phyloP scores from a whole-genome alignment of 208 protist genomes.

The Leishmania guyanensis region DNA sequence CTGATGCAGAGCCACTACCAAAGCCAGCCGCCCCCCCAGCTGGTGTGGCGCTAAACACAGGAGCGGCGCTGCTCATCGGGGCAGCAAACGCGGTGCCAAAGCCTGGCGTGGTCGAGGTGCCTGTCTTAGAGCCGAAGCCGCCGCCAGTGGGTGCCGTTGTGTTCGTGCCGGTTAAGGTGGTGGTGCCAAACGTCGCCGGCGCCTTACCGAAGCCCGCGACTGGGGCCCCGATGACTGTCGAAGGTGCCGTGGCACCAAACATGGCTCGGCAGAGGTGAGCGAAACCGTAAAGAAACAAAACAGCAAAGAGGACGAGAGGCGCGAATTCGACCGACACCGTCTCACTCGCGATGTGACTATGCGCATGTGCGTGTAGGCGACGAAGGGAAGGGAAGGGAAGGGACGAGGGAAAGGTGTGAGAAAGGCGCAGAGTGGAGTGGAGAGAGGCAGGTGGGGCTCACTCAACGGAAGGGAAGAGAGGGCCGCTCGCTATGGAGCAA shows the following conservation, averaged over 20 bases:
- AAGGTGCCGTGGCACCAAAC: constrained; percentile 16
- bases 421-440: background rate
- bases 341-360: background rate
- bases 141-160: background rate
- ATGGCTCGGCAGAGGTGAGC: background rate
- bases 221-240: constrained; percentile 1
- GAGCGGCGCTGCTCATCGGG: background rate
- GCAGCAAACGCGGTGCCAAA: background rate
- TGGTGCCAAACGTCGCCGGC: constrained; percentile 19
- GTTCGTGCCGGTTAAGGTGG: constrained; percentile 10
- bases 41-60: background rate
- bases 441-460: background rate
- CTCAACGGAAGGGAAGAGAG: background rate
- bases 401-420: background rate
- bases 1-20: background rate
- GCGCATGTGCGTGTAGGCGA: background rate
- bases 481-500: background rate
- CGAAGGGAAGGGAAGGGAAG: background rate
- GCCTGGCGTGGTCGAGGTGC: background rate
- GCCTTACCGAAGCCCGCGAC: constrained; percentile 8
- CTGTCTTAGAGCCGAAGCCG: background rate
- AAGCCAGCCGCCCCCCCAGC: background rate
- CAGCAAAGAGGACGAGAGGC: background rate
- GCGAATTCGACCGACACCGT: background rate
- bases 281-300: background rate